Base-by-base conservation (phyloP, 768 basidiomycete genomes). In the Tricholoma furcatifolium region DNA sequence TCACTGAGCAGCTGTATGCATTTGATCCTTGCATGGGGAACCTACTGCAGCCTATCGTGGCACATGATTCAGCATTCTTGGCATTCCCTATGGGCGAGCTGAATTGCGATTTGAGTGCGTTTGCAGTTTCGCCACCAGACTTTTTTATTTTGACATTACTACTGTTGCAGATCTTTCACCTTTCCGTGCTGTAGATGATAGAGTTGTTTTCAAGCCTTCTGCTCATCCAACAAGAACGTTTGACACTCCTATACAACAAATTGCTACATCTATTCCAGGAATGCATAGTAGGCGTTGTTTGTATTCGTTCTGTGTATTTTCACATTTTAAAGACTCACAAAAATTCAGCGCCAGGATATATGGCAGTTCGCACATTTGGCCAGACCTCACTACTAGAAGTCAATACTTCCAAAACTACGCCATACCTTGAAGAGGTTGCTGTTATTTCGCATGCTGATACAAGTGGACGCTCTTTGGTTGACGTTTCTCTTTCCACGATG, bases 181-280 rank as follows among this genome's bases (percentile, higher is more conserved):
- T 3, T 51, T 61, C 70, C 64, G 1, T 69, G 79, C 67, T 36
- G 63, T 59, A 40, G 60, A 57, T 21, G 58, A 63, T 6, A 56
- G 40, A 6, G 56, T 72, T 15, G 42, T 60, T 21, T 76, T 79
- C 41, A 74, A 65, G 36, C 77, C 84, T 2, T 65, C 63, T 38
- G 71, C 71, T 2, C 67, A 57, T 4, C 71, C 83, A 4, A 62
- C 72, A 6, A 69, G 70, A 54, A 67, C 69, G 2, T 89, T 88
- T 54, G 67, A 77, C 17, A 88, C 88, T 2, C 87, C 89, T 11
- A 87, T 92, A 47, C 74, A 75, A 47, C 89, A 91, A 58, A 70
- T 91, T 43, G 65, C 69, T 5, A 61, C 74, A n/a, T 70, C 74
- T 3, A 34, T 35, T 35, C 44, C 44, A 40, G 24, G 30, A 15